These are phyloP conservation scores for Ascomycota sp. DNA, from an alignment of 2,329 filamentous ascomycete species.

Conservation along the genomic window DNA sequence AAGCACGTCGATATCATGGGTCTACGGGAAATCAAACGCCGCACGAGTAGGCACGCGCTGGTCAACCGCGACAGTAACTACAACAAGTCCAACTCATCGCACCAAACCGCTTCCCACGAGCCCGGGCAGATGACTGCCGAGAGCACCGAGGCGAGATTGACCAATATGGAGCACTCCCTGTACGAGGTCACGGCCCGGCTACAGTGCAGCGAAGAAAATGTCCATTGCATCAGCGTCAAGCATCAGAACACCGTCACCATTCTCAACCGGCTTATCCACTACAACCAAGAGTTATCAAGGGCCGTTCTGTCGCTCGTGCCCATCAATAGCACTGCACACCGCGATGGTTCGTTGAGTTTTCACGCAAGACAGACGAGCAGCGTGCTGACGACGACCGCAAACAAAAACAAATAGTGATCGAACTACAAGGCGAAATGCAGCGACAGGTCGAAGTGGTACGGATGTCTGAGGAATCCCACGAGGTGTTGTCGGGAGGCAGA, in stretches of 20 bases:
- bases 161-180: conserved; percentile 58
- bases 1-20: conserved; percentile 85
- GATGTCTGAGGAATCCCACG: conserved; percentile 42
- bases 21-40: conserved; percentile 82
- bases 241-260: conserved; percentile 70
- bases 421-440: conserved; percentile 37
- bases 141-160: conserved; percentile 53
- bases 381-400: background rate
- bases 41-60: conserved; percentile 78
- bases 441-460: conserved; percentile 37
- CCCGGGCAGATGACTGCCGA: conserved; percentile 53
- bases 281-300: conserved; percentile 69
- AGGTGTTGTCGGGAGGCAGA: conserved; percentile 45
- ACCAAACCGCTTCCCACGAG: conserved; percentile 70
- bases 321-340: conserved; percentile 55
- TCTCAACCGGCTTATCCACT: conserved; percentile 47
- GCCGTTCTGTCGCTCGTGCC: conserved; percentile 55
- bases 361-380: conserved; percentile 6
- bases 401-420: conserved; percentile 25
- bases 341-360: conserved; percentile 46
- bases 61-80: conserved; percentile 81
- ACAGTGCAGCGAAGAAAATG: conserved; percentile 64
- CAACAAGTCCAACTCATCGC: conserved; percentile 54
- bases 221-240: conserved; percentile 58
- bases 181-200: conserved; percentile 64